A percentile compares a stretch with the other conserved stretches of the same genome.
phyloP scores from a whole-genome alignment of 2,329 filamentous ascomycete species.

The Epichloe uncinata region DNA sequence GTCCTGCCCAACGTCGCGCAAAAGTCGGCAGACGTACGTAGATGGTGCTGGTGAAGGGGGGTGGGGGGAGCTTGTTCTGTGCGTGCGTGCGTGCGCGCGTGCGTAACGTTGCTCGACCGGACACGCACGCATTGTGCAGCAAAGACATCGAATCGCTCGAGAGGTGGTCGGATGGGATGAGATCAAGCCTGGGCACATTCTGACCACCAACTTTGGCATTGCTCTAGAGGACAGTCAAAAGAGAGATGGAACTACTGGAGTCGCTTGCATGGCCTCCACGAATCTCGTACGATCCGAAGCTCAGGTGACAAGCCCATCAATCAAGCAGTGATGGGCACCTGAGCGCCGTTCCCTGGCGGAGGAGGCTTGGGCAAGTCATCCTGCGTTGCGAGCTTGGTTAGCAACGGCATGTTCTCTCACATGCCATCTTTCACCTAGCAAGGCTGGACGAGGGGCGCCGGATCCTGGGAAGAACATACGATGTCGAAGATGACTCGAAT shows the following conservation, averaged over 20 bases:
- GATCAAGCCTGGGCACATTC: no score
- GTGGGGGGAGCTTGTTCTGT: background rate
- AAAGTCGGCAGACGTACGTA: background rate
- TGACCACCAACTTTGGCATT: no score
- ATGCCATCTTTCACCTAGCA: background rate
- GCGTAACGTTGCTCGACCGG: background rate
- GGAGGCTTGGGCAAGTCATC: conserved; percentile 31
- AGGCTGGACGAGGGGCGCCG: no score
- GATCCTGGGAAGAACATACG: conserved; percentile 33
- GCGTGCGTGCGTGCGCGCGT: background rate
- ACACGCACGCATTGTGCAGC: background rate
- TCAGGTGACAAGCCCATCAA: background rate
- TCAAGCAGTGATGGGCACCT: conserved; percentile 28
- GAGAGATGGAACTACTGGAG: no score
- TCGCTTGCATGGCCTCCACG: no score
- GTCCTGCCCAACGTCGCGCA: background rate
- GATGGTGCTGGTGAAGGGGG: background rate
- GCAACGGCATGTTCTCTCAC: background rate
- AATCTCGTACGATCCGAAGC: background rate
- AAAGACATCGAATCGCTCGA: background rate
- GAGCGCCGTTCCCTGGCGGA: conserved; percentile 17
- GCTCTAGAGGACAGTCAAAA: no score
- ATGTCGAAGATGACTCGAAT: conserved; percentile 86
- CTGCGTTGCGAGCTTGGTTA: conserved; percentile 20
- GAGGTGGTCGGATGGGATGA: no score